Evolutionary conservation across 208 protist species (phyloP), one percentile per base, ranked within the genome.

Genomic region (Leptomonas seymouri): DNA sequence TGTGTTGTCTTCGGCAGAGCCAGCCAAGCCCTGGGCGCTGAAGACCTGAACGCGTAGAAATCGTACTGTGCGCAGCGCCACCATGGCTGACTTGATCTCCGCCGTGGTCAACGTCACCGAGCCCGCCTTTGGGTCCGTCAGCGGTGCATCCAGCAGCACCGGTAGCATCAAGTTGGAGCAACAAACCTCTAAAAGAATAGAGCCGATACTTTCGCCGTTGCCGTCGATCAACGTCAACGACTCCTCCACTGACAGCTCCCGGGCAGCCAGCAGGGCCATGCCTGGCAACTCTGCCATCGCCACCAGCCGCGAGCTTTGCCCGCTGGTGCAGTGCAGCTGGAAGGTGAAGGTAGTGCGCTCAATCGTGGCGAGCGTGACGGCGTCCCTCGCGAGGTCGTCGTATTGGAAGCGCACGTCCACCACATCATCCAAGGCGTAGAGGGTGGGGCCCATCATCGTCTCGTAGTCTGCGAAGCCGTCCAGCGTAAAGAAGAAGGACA

Each of bases 1-100:
- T 20, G 46, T 60, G 48, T 30, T 50, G 41, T 54, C 30, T n/a
- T 31, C 54, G 44, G 78, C 55, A 1, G 62, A 46, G 21, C 20
- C 66, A 3, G 55, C 63, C 9, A 94, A 71, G 6, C 80, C 81
- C 45, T 81, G 39, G 14, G 81, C 81, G 5, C 67, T 54, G 71
- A 94, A 94, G 6, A 96, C 80, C 65, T 93, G 88, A 9, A 96
- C 73, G 31, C 89, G 82, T 20, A 96, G 71, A 28, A 74, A 80
- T 14, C 79, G 70, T 28, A 93, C 87, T 12, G 81, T 59, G 34
- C 91, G 88, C 61, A 96, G 76, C 1, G 86, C 78, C 21, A 93
- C 59, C 41, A 96, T 66, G 14, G 87, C 86, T 4, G 85, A 67
- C 34, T 76, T 62, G 30, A 88, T 72, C 45, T 80, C 78, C 15